Percentiles rank a stretch among this genome's conserved stretches.
phyloP scores from a whole-genome alignment of 202 grass and related monocot species.

The Setaria viridis region DNA sequence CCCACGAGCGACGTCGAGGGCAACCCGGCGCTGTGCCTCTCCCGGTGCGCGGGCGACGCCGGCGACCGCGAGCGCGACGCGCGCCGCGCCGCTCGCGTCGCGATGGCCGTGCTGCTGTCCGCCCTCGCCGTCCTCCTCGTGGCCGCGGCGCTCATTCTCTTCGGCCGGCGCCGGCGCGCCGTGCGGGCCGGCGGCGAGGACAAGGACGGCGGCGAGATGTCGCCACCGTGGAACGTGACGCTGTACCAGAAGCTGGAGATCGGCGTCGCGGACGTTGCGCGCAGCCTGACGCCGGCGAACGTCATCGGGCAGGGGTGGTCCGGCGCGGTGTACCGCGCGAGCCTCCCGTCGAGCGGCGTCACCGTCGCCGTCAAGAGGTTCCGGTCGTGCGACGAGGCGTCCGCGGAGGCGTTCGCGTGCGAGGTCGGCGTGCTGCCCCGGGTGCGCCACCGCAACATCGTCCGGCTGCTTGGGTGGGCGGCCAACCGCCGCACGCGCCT shows the following conservation, averaged over 20 bases:
- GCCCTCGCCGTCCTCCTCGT: slow-evolving; percentile 52
- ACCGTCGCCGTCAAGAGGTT: slow-evolving; percentile 85
- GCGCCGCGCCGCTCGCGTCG: slow-evolving; percentile 44
- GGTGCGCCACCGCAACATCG: slow-evolving; percentile 87
- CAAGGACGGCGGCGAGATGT: slow-evolving; percentile 63
- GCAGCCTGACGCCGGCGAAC: slow-evolving; percentile 69
- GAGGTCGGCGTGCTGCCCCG: slow-evolving; percentile 79
- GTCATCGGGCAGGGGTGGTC: slow-evolving; percentile 77
- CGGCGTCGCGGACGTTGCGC: slow-evolving; percentile 60
- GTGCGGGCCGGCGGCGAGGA: slow-evolving; percentile 32
- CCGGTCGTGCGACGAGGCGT: slow-evolving; percentile 64
- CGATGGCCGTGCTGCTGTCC: slow-evolving; percentile 67
- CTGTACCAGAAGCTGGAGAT: slow-evolving; percentile 96
- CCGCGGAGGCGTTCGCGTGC: slow-evolving; percentile 64
- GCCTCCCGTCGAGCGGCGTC: slow-evolving; percentile 39
- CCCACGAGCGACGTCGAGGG: slow-evolving; percentile 80
- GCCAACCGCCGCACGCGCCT: slow-evolving; percentile 71
- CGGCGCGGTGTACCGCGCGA: slow-evolving; percentile 72
- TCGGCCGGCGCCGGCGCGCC: slow-evolving; percentile 39
- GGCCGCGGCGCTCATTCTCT: slow-evolving; percentile 50
- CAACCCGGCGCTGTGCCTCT: slow-evolving; percentile 72
- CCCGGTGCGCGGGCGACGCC: slow-evolving; percentile 56
- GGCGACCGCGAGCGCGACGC: slow-evolving; percentile 32
- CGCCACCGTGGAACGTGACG: slow-evolving; percentile 82
- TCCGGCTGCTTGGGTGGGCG: slow-evolving; percentile 87